These are phyloP conservation scores for Ceratocystis cubensis DNA, from an alignment of 2,329 filamentous ascomycete genomes.

Conservation along the genomic window DNA sequence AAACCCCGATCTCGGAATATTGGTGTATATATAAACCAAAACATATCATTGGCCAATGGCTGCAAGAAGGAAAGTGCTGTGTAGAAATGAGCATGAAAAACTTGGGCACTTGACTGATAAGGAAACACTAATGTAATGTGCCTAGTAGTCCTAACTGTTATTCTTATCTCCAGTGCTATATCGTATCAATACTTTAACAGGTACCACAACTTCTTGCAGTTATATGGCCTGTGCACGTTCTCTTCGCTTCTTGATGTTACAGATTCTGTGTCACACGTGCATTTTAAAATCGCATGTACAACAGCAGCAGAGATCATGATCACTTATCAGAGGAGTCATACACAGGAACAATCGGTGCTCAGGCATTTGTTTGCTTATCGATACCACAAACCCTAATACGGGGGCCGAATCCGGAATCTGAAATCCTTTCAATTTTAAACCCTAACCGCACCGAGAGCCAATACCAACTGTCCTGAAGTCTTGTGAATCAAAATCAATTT, in stretches of 20 bases:
- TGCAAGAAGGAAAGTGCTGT: background rate
- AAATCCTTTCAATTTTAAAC: too few relatives aligned
- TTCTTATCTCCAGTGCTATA: background rate
- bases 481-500: too few relatives aligned
- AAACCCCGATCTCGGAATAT: background rate
- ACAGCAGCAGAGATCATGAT: background rate
- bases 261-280: conserved; percentile 15
- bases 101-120: background rate
- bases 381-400: background rate
- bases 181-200: background rate
- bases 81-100: background rate
- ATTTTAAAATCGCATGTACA: background rate
- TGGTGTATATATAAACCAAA: background rate
- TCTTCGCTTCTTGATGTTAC: background rate
- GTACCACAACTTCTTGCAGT: background rate
- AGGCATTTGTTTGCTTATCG: background rate
- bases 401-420: too few relatives aligned
- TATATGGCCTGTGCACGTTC: background rate
- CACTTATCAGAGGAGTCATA: conserved; percentile 11
- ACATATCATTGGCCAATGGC: background rate
- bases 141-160: background rate
- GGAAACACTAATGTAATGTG: background rate
- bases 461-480: too few relatives aligned
- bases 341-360: background rate
- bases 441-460: too few relatives aligned